Evolutionary conservation across 1,139 yeast genomes (phyloP), one percentile per base, ranked within the genome.

Genomic region (Pneumocystis oryctolagi): DNA sequence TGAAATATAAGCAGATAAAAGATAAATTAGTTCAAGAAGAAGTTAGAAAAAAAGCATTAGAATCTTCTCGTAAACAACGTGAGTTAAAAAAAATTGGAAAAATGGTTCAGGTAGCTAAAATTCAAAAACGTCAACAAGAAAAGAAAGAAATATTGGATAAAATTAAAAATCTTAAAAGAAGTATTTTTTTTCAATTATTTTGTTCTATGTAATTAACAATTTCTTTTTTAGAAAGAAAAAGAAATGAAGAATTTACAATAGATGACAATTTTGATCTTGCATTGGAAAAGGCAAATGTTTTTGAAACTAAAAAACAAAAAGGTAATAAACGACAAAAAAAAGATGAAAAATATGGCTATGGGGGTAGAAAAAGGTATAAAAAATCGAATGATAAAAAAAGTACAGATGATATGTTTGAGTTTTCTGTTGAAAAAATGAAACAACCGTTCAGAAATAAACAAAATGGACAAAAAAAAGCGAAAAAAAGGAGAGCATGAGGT

Each of bases 31-130:
- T 89, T 60, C 81, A 83, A 66, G 96, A 89, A 72, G 97, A 95
- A 62, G 86, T 94, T 47, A 85, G 87, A 72, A 88, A 87, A 81
- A 87, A 87, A 76, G 97, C 96, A 1, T 80, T 89, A 61, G 94
- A 88, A 74, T 97, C 89, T 64, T 96, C 97, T 47, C 87, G 87
- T 78, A 86, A 86, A 75, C 97, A 92, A 78, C 85, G 98, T 76
- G 86, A 86, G 68, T 82, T 92, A 74, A 92, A 90, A 84, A 92
- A 92, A 79, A 90, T 89, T 70, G 98, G 98, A 76, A 92, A 92
- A 78, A 95, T 90, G 78, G 97, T 90, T 57, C 97, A 90, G 78
- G 82, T 87, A 70, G 95, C 89, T 69, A 89, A 96, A 62, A 80
- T 90, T 71, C 97, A 89, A 77, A 89, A 88, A 70, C 87, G 97